Percentiles rank a stretch among this genome's conserved stretches.
phyloP scores from a whole-genome alignment of 345 rosid genomes.

The Heritiera littoralis region DNA sequence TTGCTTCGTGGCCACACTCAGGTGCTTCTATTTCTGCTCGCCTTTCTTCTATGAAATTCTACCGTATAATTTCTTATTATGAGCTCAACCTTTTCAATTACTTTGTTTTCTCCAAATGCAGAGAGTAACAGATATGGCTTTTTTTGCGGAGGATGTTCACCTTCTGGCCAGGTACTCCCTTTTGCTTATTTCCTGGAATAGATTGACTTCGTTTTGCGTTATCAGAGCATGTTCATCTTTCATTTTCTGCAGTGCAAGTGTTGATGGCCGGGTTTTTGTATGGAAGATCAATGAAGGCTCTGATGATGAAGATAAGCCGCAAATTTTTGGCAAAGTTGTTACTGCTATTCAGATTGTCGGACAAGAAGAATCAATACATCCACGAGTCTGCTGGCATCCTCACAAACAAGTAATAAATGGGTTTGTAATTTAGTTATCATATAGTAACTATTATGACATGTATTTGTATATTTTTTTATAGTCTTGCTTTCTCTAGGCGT shows the following conservation, averaged over 20 bases:
- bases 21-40: constrained; percentile 32
- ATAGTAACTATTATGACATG: not conserved
- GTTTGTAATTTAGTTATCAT: not conserved
- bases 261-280: constrained; percentile 56
- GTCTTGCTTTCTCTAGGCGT: constrained; percentile 4
- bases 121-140: constrained; percentile 9
- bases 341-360: constrained; percentile 54
- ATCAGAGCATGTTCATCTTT: constrained; percentile 8
- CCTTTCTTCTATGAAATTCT: not conserved
- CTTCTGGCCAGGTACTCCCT: too few species aligned
- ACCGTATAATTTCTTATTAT: not conserved
- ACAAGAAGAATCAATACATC: constrained; percentile 50
- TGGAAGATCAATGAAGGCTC: constrained; percentile 72
- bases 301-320: constrained; percentile 73
- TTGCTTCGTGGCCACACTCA: constrained; percentile 73
- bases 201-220: not conserved
- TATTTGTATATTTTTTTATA: not conserved
- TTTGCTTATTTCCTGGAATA: too few species aligned
- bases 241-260: constrained; percentile 52
- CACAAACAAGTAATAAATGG: constrained; percentile 65
- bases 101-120: constrained; percentile 9
- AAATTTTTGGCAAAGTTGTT: constrained; percentile 57
- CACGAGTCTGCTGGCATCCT: constrained; percentile 80
- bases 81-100: not conserved
- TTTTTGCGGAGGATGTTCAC: too few species aligned